Evolutionary conservation across 2,329 filamentous ascomycete species (phyloP).

Genomic region (Emmonsia crescens): DNA sequence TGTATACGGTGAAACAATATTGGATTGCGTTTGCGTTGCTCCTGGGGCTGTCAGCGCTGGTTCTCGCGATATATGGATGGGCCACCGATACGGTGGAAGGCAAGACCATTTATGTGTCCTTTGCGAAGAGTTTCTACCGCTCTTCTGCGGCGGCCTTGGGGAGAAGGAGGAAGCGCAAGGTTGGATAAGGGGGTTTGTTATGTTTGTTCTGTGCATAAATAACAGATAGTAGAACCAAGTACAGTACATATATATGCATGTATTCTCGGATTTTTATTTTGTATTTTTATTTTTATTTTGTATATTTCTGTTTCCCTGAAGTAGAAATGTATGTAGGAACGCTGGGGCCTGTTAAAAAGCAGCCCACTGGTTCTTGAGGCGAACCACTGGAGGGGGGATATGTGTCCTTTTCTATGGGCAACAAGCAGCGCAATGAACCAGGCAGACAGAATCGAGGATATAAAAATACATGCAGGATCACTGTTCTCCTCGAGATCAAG

Average conservation of each 20-base stretch:
- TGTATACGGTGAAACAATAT: conserved; percentile 53
- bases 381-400: neutral
- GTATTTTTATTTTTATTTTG: neutral
- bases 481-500: neutral
- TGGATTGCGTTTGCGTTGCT: conserved; percentile 59
- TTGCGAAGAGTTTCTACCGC: conserved; percentile 27
- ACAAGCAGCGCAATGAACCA: neutral
- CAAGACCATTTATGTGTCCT: conserved; percentile 40
- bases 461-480: neutral
- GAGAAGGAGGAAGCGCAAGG: conserved; percentile 17
- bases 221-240: too few species aligned
- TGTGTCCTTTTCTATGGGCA: conserved; percentile 4
- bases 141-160: conserved; percentile 17
- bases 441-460: conserved; percentile 2
- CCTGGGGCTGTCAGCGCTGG: conserved; percentile 47
- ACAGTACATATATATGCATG: neutral
- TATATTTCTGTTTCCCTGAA: neutral
- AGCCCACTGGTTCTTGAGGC: neutral
- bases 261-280: neutral
- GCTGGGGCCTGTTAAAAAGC: conserved; percentile 1
- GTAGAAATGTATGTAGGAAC: conserved; percentile 1
- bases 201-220: neutral
- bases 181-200: neutral
- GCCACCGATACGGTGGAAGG: conserved; percentile 49
- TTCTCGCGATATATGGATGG: conserved; percentile 47